Percentiles rank a stretch among this genome's conserved stretches.
Conservation (phyloP, 2,329 filamentous ascomycete species). For the Aspergillus awamori region DNA sequence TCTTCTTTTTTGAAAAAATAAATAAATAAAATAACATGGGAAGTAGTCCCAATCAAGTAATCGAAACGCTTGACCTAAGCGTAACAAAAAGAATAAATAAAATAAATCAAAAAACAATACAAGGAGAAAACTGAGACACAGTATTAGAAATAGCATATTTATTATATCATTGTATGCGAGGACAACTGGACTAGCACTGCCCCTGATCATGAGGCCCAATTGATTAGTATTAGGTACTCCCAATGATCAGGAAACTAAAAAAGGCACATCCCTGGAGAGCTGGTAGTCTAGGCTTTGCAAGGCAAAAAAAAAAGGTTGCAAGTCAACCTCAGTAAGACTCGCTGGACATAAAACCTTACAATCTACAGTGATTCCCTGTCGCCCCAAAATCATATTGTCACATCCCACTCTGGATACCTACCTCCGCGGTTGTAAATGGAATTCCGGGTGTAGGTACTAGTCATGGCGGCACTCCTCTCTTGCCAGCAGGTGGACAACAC, state of each 20-base stretch:
- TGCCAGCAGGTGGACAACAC: slow-evolving; percentile 41
- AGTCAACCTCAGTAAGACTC: neutral
- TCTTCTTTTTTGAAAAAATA: too few species aligned
- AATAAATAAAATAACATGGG: too few species aligned
- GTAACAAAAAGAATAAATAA: neutral
- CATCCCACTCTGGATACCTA: neutral
- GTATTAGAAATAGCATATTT: neutral
- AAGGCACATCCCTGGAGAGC: neutral
- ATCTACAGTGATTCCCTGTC: neutral
- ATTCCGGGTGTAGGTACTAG: slow-evolving; percentile 23
- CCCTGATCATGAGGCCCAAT: neutral
- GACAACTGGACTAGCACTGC: neutral
- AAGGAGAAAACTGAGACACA: neutral
- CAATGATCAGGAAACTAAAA: neutral
- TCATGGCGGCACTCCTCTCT: slow-evolving; percentile 32
- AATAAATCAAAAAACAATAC: neutral
- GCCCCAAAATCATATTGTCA: neutral
- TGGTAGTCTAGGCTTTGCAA: neutral
- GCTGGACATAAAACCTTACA: slow-evolving; percentile 2
- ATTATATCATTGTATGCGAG: slow-evolving; percentile 1
- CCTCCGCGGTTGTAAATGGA: slow-evolving; percentile 22
- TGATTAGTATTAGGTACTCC: neutral
- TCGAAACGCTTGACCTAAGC: too few species aligned
- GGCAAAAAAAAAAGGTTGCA: neutral
- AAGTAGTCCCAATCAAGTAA: too few species aligned